A percentile compares a stretch with the other conserved stretches of the same genome.
phyloP scores from a whole-genome alignment of 257 asterid genomes.

The Petunia secreta region DNA sequence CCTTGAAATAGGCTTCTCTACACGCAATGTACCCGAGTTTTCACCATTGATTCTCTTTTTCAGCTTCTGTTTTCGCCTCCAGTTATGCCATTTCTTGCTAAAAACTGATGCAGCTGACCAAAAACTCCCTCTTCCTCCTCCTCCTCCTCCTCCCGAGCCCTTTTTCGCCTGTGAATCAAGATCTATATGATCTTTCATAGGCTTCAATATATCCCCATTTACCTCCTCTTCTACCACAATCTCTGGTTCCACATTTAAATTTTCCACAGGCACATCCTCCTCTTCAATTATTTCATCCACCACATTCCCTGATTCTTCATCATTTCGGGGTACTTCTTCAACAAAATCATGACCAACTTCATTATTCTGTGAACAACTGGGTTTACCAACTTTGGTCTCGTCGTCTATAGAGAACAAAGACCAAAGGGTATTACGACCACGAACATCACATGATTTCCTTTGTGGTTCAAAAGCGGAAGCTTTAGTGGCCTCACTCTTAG shows the following conservation, averaged over 20 bases:
- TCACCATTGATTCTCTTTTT: conserved; percentile 54
- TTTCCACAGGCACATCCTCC: conserved; percentile 40
- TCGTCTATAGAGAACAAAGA: conserved; percentile 54
- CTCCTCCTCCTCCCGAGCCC: conserved; percentile 36
- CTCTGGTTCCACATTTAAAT: conserved; percentile 43
- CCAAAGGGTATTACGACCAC: conserved; percentile 61
- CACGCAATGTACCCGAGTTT: conserved; percentile 52
- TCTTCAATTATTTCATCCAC: conserved; percentile 61
- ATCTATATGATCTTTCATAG: conserved; percentile 85
- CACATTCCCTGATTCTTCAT: conserved; percentile 44
- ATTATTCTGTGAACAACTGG: conserved; percentile 31
- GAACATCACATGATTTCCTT: conserved; percentile 70
- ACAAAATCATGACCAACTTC: conserved; percentile 27
- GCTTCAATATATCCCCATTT: conserved; percentile 46
- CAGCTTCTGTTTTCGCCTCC: conserved; percentile 70
- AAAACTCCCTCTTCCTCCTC: conserved; percentile 45
- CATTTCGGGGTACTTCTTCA: conserved; percentile 38
- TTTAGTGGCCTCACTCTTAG: conserved; percentile 62
- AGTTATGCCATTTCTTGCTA: conserved; percentile 72
- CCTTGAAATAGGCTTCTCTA: conserved; percentile 56
- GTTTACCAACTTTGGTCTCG: conserved; percentile 30
- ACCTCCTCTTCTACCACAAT: conserved; percentile 62
- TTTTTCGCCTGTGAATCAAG: conserved; percentile 61
- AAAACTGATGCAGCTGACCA: conserved; percentile 73
- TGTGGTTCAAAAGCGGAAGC: conserved; percentile 58